These are phyloP conservation scores for Cladosporium colombiae DNA, from an alignment of 2,329 filamentous ascomycete genomes.

Conservation along the genomic window DNA sequence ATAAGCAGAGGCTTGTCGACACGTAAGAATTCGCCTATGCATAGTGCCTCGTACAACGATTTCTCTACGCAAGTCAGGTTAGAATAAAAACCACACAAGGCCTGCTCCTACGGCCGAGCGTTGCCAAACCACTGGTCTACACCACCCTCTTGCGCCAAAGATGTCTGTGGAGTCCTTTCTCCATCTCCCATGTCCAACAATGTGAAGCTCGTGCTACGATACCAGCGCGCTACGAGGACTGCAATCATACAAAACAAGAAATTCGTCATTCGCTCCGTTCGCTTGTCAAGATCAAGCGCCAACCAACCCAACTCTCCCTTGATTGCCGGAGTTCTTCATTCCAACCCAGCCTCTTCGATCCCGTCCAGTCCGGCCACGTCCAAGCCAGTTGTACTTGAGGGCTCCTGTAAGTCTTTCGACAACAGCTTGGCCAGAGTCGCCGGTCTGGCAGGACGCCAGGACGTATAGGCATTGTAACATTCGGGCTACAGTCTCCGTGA, in stretches of 20 bases:
- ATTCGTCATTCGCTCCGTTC: neutral
- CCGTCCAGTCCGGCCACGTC: slow-evolving; percentile 81
- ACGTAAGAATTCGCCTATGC: neutral
- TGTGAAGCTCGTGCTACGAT: neutral
- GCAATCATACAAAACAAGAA: neutral
- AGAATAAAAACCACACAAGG: neutral
- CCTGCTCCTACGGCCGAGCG: neutral
- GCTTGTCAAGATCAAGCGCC: slow-evolving; percentile 24
- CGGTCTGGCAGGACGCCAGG: slow-evolving; percentile 71
- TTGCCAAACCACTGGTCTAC: neutral
- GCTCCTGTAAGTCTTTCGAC: slow-evolving; percentile 83
- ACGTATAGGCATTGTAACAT: slow-evolving; percentile 98
- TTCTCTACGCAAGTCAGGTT: neutral
- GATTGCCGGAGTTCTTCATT: slow-evolving; percentile 47
- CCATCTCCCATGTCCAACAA: neutral
- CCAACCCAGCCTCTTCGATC: slow-evolving; percentile 90
- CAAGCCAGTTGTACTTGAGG: slow-evolving; percentile 96
- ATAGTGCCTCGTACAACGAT: neutral
- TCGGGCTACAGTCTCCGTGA: slow-evolving; percentile 90
- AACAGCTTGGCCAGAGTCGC: slow-evolving; percentile 72
- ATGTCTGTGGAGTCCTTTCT: neutral
- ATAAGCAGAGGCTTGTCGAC: neutral
- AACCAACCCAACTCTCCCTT: slow-evolving; percentile 32
- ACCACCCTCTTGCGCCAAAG: neutral
- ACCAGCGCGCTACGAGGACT: neutral